Percentiles rank a stretch among this genome's conserved stretches.
Evolutionary conservation across 2,329 filamentous ascomycete species (phyloP).

Genomic region (Ceratocystis variospora): DNA sequence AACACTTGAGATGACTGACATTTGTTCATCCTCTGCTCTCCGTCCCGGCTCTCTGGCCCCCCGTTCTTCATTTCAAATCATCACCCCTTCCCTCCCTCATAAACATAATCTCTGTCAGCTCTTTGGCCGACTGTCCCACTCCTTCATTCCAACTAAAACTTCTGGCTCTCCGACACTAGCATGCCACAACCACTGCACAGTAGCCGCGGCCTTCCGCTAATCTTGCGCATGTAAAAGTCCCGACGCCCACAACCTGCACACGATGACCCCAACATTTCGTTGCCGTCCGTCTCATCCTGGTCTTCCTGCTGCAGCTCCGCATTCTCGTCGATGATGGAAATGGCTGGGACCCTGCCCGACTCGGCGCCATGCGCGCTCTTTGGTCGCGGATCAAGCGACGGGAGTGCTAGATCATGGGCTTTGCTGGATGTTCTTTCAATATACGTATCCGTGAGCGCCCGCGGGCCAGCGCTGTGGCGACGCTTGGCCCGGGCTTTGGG

Average conservation of each 20-base stretch:
- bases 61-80: too few relatives aligned
- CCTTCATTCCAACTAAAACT: background rate
- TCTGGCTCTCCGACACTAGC: background rate
- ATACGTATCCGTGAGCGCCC: background rate
- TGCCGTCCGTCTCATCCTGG: background rate
- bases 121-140: background rate
- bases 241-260: constrained; percentile 13
- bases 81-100: too few relatives aligned
- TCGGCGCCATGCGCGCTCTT: background rate
- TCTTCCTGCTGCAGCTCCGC: background rate
- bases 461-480: background rate
- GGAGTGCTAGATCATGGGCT: background rate
- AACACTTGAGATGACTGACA: too few relatives aligned
- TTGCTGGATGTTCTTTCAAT: background rate
- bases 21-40: too few relatives aligned
- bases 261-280: background rate
- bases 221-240: constrained; percentile 10
- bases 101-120: too few relatives aligned
- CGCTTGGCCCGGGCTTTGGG: background rate
- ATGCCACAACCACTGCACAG: constrained; percentile 11
- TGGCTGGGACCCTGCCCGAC: background rate
- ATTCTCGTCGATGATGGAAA: background rate
- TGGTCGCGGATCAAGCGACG: background rate
- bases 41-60: background rate
- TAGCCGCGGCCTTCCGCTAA: constrained; percentile 4